Percentiles rank a stretch among this genome's conserved stretches.
phyloP scores from a whole-genome alignment of 495 filamentous ascomycete genomes.

The Podospora pseudopauciseta region DNA sequence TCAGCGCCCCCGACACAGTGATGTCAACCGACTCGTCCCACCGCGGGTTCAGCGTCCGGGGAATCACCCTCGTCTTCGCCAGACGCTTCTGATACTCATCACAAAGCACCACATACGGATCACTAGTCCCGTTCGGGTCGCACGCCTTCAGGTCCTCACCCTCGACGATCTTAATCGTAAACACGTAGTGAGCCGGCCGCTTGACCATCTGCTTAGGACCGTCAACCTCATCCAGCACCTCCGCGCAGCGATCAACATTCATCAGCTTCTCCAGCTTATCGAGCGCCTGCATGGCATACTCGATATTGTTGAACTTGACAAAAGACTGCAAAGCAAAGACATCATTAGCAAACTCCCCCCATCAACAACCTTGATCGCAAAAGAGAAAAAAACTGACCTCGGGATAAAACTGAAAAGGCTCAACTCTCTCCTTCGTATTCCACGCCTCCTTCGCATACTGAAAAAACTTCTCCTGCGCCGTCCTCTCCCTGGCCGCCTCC shows the following conservation, averaged over 20 bases:
- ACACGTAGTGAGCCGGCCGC: conserved; percentile 79
- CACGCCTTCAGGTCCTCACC: conserved; percentile 98
- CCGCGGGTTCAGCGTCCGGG: conserved; percentile 85
- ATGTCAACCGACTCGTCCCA: conserved; percentile 99
- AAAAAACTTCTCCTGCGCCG: conserved; percentile 85
- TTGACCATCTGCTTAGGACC: conserved; percentile 49
- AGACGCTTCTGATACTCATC: conserved; percentile 99
- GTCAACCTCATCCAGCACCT: conserved; percentile 64
- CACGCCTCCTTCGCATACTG: conserved; percentile 94
- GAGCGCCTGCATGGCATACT: conserved; percentile 84
- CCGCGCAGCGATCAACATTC: conserved; percentile 90
- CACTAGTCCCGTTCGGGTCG: conserved; percentile 88
- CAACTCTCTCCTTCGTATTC: conserved; percentile 87
- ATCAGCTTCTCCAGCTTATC: conserved; percentile 86
- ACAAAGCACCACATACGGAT: conserved; percentile 94
- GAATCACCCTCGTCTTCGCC: conserved; percentile 88
- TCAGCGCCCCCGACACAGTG: conserved; percentile 83
- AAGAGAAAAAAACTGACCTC: conserved; percentile 57
- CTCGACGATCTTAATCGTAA: conserved; percentile 98
- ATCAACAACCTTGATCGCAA: neutral
- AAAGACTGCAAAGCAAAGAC: conserved; percentile 60
- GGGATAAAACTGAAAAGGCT: conserved; percentile 96
- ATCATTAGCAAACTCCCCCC: neutral
- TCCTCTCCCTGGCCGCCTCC: conserved; percentile 72
- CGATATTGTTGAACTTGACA: conserved; percentile 96